Evolutionary conservation across 768 basidiomycete genomes (phyloP).

Genomic region (Panellus pusillus): DNA sequence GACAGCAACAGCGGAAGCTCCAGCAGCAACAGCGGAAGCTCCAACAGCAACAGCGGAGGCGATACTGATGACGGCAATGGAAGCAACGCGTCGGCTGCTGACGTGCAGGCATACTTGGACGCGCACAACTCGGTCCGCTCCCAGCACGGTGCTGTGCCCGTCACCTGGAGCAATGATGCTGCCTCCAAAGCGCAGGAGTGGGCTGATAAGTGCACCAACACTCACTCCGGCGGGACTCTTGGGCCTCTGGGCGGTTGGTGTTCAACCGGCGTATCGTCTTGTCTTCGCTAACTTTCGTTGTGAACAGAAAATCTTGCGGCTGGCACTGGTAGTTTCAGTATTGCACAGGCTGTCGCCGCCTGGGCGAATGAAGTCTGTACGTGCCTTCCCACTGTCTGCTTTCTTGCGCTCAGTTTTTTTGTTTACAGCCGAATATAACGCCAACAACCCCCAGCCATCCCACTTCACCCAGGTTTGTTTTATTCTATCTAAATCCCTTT

Average conservation of each 20-base stretch:
- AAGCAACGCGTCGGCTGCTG: conserved; percentile 37
- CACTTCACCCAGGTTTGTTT: conserved; percentile 60
- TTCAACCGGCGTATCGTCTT: neutral
- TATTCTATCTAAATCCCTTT: too few relatives aligned
- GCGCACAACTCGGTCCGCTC: conserved; percentile 65
- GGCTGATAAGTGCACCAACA: conserved; percentile 66
- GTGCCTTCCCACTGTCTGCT: conserved; percentile 25
- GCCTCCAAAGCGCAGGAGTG: conserved; percentile 67
- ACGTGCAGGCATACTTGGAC: conserved; percentile 53
- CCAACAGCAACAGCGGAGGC: conserved; percentile 4
- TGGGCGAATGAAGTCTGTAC: conserved; percentile 72
- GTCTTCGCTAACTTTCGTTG: neutral
- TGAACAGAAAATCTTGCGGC: conserved; percentile 72
- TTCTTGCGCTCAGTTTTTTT: neutral
- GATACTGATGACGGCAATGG: conserved; percentile 30
- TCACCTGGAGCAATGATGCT: conserved; percentile 64
- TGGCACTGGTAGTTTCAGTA: conserved; percentile 59
- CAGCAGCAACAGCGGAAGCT: conserved; percentile 17
- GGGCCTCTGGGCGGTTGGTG: conserved; percentile 62
- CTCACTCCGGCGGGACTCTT: conserved; percentile 68
- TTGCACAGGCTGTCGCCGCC: conserved; percentile 48
- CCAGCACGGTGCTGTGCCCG: conserved; percentile 58
- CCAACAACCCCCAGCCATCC: conserved; percentile 55
- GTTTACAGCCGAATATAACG: conserved; percentile 52
- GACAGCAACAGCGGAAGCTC: conserved; percentile 14